A percentile compares a stretch with the other conserved stretches of the same genome.
Evolutionary conservation across 495 filamentous ascomycete genomes (phyloP).

Genomic region (Lophiostoma macrostomum): DNA sequence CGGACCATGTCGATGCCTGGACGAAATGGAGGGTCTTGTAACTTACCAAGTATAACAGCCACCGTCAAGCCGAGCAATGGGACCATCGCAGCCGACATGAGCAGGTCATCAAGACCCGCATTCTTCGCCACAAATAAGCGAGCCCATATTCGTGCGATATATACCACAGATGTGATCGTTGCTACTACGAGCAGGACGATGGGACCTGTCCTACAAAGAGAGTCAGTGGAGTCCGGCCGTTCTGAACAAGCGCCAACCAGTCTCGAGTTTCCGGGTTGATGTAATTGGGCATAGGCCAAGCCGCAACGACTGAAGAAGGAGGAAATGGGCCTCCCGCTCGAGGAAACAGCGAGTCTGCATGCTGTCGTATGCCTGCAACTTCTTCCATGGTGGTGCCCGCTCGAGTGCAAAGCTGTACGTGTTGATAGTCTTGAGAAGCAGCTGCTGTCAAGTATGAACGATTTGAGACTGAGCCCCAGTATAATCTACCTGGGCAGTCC

Average conservation of each 20-base stretch:
- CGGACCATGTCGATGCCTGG: too few species aligned
- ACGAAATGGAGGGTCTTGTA: not conserved
- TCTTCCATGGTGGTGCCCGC: conserved; percentile 2
- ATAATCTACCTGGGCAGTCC: too few species aligned
- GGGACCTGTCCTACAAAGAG: conserved; percentile 24
- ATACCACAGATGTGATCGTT: conserved; percentile 12
- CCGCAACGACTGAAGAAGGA: conserved; percentile 14
- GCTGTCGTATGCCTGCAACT: not conserved
- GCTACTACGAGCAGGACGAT: conserved; percentile 16
- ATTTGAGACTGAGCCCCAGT: too few species aligned
- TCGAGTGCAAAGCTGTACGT: too few species aligned
- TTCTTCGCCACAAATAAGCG: conserved; percentile 23
- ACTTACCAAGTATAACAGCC: conserved; percentile 15
- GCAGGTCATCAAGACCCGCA: conserved; percentile 30
- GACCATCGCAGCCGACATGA: conserved; percentile 30
- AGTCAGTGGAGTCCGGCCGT: too few species aligned
- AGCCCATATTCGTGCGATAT: conserved; percentile 27
- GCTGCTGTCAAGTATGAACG: too few species aligned
- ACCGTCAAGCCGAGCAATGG: conserved; percentile 23
- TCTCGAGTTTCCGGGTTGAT: conserved; percentile 22
- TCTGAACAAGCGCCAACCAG: too few species aligned
- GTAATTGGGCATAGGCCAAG: conserved; percentile 33
- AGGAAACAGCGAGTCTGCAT: conserved; percentile 5
- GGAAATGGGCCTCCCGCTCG: conserved; percentile 22
- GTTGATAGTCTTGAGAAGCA: too few species aligned